Evolutionary conservation across 2,329 filamentous ascomycete genomes (phyloP), one percentile per base, ranked within the genome.

Genomic region (Graphilbum sp.): DNA sequence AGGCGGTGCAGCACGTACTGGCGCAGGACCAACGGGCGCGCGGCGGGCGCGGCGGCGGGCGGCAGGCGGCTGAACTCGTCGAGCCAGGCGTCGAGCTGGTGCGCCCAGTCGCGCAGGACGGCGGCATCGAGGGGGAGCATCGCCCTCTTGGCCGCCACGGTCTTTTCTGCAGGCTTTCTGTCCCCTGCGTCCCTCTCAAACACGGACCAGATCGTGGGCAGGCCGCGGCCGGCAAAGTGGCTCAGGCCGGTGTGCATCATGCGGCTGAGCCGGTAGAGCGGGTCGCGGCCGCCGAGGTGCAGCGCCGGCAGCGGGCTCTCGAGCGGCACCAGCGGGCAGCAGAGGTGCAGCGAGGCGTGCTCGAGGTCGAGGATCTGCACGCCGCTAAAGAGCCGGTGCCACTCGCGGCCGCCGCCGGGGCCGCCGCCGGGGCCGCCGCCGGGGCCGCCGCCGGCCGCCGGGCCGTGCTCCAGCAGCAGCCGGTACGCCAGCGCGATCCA

Each of bases 401-500:
- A 45, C 9, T 45, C 43, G 24, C 43, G 37, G 8, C 35, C 16
- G 6, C 5, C 18, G 27, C 6, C 27, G 4, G 17, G n/a, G n/a
- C n/a, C n/a, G n/a, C n/a, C 43, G 24, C 43, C 36, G 8, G 33
- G 15, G 6, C 5, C 18, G 27, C 6, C 27, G 4, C 11, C n/a
- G n/a, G n/a, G n/a, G n/a, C n/a, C n/a, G n/a, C n/a, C n/a, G n/a
- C n/a, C n/a, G n/a, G n/a, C n/a, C n/a, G 37, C 30, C 12, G 43
- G 42, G 20, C 43, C 44, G 34, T 45, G 40, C 36, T 45, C 43
- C 15, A 45, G 36, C 10, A 45, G 42, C 5, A 45, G 41, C n/a
- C 43, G 40, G 38, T 45, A 42, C 2, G 43, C 43, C n/a, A 45
- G 24, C 2, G 41, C 39, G 36, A 45, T 45, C 43, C 43, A 45